phyloP scores from a whole-genome alignment of 352 stramenopile genomes.

The Elongisporangium prolatum region DNA sequence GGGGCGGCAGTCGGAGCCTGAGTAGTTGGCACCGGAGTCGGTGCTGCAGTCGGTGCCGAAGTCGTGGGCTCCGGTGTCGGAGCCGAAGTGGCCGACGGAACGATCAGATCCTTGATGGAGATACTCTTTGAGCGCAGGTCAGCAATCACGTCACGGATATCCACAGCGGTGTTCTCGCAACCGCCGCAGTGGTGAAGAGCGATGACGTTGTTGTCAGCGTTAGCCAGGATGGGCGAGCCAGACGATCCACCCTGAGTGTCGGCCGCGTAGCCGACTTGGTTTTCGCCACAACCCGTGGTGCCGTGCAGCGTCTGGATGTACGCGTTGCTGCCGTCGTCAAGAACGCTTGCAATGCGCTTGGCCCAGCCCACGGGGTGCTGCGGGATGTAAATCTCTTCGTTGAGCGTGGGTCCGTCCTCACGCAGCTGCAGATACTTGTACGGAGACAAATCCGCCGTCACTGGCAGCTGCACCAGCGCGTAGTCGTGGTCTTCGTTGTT shows the following conservation, averaged over 20 bases:
- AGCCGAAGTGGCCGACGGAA: neutral
- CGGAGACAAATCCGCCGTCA: constrained; percentile 17
- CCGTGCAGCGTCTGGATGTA: constrained; percentile 24
- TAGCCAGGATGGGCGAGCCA: constrained; percentile 35
- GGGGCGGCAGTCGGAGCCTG: neutral
- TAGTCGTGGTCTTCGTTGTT: constrained; percentile 42
- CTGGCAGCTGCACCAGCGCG: constrained; percentile 46
- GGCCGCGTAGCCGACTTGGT: constrained; percentile 39
- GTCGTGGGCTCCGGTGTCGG: neutral
- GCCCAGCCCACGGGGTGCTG: constrained; percentile 42
- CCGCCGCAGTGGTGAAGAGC: constrained; percentile 52
- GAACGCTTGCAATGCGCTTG: constrained; percentile 43
- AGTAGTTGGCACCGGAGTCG: neutral
- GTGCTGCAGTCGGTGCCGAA: neutral
- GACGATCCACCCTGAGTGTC: constrained; percentile 46
- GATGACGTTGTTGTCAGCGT: constrained; percentile 40
- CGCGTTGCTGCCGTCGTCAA: constrained; percentile 20
- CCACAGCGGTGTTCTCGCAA: constrained; percentile 38
- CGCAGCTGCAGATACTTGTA: constrained; percentile 64
- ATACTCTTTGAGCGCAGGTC: constrained; percentile 33
- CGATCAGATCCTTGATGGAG: constrained; percentile 29
- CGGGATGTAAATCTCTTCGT: constrained; percentile 61
- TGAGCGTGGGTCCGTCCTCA: constrained; percentile 20
- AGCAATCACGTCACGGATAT: constrained; percentile 29
- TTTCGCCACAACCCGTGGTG: constrained; percentile 22